These are phyloP conservation scores for Gardenia jasminoides DNA, from an alignment of 257 asterid species.

Conservation along the genomic window DNA sequence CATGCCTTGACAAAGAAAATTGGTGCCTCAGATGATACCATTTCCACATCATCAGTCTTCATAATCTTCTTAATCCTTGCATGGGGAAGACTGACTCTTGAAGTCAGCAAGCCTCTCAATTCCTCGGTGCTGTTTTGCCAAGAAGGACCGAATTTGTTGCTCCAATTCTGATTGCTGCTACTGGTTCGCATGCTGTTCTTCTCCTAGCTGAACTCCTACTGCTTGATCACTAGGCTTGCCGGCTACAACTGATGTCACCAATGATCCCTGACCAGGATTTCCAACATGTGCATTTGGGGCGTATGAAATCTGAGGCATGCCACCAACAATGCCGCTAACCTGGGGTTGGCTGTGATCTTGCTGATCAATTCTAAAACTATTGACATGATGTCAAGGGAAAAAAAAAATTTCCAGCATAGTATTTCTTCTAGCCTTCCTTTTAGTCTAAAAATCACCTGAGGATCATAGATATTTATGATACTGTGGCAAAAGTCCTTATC, in stretches of 20 bases:
- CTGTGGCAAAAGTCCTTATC: too few relatives aligned
- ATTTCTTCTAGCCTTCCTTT: neutral
- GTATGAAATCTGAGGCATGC: conserved; percentile 14
- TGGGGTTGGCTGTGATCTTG: conserved; percentile 18
- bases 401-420: neutral
- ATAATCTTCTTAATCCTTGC: conserved; percentile 40
- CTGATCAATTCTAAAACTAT: conserved; percentile 21
- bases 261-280: conserved; percentile 12
- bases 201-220: conserved; percentile 11
- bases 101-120: conserved; percentile 20
- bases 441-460: neutral
- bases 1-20: conserved; percentile 33
- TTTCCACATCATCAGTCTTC: conserved; percentile 37
- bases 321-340: neutral
- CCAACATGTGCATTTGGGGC: conserved; percentile 14
- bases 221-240: conserved; percentile 10
- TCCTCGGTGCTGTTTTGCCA: conserved; percentile 22
- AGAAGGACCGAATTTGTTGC: conserved; percentile 15
- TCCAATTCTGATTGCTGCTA: conserved; percentile 15
- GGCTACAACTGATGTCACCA: neutral
- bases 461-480: too few relatives aligned
- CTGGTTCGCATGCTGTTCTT: conserved; percentile 10
- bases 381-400: neutral
- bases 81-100: conserved; percentile 33
- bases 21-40: conserved; percentile 39